phyloP scores from a whole-genome alignment of 1,284 basidiomycete species.

The Leccinum subfulvum region DNA sequence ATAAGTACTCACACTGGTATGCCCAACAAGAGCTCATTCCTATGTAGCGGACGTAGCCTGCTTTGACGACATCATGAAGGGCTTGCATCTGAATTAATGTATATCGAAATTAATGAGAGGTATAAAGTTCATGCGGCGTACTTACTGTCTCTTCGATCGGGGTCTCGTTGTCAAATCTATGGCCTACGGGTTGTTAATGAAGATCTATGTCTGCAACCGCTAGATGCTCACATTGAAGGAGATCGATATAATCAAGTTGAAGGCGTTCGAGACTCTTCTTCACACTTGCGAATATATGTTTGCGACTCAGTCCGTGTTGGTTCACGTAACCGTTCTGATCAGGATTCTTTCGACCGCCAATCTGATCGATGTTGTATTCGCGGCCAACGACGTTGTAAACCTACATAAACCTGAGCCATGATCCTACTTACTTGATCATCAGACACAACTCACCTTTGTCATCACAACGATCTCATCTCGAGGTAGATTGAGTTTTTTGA shows the following conservation, averaged over 20 bases:
- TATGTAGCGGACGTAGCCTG: slow-evolving; percentile 56
- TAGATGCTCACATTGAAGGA: slow-evolving; percentile 51
- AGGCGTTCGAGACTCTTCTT: slow-evolving; percentile 65
- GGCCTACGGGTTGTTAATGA: slow-evolving; percentile 18
- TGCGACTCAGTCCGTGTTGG: slow-evolving; percentile 53
- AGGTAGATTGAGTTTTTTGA: slow-evolving; percentile 69
- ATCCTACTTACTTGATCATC: background rate
- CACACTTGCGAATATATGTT: slow-evolving; percentile 75
- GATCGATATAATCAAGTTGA: slow-evolving; percentile 69
- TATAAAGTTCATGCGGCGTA: background rate
- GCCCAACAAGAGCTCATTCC: slow-evolving; percentile 49
- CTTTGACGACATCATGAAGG: slow-evolving; percentile 55
- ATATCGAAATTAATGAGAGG: background rate
- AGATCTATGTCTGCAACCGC: no score
- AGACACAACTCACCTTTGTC: slow-evolving; percentile 55
- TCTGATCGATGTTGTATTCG: slow-evolving; percentile 23
- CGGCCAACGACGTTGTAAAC: slow-evolving; percentile 39
- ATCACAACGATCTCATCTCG: slow-evolving; percentile 76
- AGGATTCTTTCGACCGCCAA: slow-evolving; percentile 22
- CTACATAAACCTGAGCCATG: slow-evolving; percentile 20
- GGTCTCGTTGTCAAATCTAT: slow-evolving; percentile 32
- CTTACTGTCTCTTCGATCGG: slow-evolving; percentile 36
- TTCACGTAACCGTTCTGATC: slow-evolving; percentile 57
- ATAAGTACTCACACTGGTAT: slow-evolving; percentile 35
- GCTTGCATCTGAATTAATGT: slow-evolving; percentile 46